A percentile compares a stretch with the other conserved stretches of the same genome.
These are phyloP conservation scores for Cudoniella acicularis DNA, from an alignment of 495 filamentous ascomycete species.

Conservation along the genomic window DNA sequence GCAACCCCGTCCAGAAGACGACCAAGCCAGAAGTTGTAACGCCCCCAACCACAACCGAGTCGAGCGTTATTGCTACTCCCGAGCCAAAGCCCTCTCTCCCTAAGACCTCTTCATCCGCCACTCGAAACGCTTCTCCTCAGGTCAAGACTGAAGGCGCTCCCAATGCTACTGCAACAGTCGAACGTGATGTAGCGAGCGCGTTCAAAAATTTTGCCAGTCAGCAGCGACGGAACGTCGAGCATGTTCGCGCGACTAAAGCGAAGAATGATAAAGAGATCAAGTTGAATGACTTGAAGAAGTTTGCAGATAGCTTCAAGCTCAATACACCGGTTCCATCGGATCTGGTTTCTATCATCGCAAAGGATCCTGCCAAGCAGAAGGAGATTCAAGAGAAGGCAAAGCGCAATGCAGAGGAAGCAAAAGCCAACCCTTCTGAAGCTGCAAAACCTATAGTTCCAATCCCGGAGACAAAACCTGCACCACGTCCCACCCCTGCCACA, in stretches of 20 bases:
- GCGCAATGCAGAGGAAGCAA: constrained; percentile 59
- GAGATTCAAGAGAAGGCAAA: constrained; percentile 85
- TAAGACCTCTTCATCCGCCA: constrained; percentile 30
- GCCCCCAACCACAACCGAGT: constrained; percentile 27
- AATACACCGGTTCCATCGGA: constrained; percentile 87
- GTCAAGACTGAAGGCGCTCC: constrained; percentile 36
- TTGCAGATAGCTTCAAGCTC: constrained; percentile 90
- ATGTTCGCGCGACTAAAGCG: constrained; percentile 65
- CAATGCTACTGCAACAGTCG: constrained; percentile 75
- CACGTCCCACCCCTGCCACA: constrained; percentile 23
- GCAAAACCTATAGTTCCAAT: constrained; percentile 26
- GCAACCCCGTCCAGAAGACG: too few species aligned
- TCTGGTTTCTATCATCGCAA: constrained; percentile 90
- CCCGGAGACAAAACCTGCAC: constrained; percentile 21
- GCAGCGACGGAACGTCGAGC: constrained; percentile 59
- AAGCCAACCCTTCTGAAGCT: constrained; percentile 20
- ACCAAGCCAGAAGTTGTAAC: constrained; percentile 22
- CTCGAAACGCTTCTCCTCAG: constrained; percentile 37
- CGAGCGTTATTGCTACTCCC: constrained; percentile 26
- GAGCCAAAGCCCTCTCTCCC: constrained; percentile 32
- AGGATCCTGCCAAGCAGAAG: constrained; percentile 88
- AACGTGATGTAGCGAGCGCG: constrained; percentile 68
- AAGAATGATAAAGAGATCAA: constrained; percentile 86
- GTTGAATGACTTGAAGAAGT: constrained; percentile 90
- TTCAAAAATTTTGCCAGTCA: constrained; percentile 75